Evolutionary conservation across 2,329 filamentous ascomycete genomes (phyloP), one percentile per base, ranked within the genome.

Genomic region (Sclerotinia minor): DNA sequence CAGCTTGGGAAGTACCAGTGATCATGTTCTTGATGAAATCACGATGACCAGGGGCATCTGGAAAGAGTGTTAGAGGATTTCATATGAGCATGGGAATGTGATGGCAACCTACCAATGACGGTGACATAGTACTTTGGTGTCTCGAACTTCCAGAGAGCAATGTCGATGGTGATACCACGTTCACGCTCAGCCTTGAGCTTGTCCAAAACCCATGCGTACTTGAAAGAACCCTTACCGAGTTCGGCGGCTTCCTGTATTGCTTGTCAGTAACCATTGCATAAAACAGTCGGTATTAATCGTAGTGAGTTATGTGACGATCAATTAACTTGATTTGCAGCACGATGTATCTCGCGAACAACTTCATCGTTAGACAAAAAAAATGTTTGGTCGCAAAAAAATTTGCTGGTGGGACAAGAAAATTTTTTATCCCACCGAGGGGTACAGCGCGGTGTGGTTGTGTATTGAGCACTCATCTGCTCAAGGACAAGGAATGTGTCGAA

Each of bases 21-120:
- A 99, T 99, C 95, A 99, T 99, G 94, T 98, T 99, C 94, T 99
- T 99, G 92, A 99, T 98, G 89, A 98, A 99, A 82, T 99, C 95
- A 95, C 95, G 94, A 86, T 99, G 95, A 85, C 95, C 95, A 80
- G 95, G 95, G 83, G 95, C 95, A 81, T 99, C 92, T 91, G 61
- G 7, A 38, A 32, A 21, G 19, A 24, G 9, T n/a, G 53, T 68
- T 67, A 72, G 71, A 55, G 66, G 67, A 17, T 52, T 41, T 50
- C 17, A 8, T 0, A 8, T 7, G 1, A 5, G 32, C 7, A 35
- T 1, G 35, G 17, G 29, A 38, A 44, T 45, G 57, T 15, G 32
- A 21, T 64, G 15, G 41, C 38, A 70, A 83, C 87, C 77, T 88
- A 92, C 90, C 91, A 85, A 96, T 97, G 87, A 97, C 94, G 79